These are phyloP conservation scores for Dianthus caryophyllus DNA, from an alignment of 148 eudicot genomes.

Conservation along the genomic window DNA sequence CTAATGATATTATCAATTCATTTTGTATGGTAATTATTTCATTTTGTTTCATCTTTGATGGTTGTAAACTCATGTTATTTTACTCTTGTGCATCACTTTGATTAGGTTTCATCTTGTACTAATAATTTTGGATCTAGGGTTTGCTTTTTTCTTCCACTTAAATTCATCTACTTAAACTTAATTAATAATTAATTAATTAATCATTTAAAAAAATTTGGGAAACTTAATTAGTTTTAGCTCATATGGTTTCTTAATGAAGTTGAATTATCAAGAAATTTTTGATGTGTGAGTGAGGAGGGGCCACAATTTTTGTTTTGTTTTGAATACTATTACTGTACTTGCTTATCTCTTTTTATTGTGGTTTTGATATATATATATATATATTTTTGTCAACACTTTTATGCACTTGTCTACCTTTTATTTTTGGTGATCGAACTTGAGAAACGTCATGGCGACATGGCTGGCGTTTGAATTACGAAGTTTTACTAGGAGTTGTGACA, in stretches of 20 bases:
- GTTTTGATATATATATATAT: not conserved
- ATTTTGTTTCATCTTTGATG: slow-evolving; percentile 6
- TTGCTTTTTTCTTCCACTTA: not conserved
- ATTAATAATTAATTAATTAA: not conserved
- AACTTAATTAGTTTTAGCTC: no score
- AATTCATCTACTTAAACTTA: no score
- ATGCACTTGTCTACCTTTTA: not conserved
- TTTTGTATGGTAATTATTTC: not conserved
- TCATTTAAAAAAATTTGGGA: not conserved
- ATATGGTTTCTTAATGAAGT: no score
- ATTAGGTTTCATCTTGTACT: slow-evolving; percentile 11
- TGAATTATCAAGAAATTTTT: slow-evolving; percentile 12
- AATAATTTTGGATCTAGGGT: slow-evolving; percentile 35
- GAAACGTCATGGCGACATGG: no score
- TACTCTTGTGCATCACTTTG: no score
- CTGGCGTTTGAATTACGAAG: no score
- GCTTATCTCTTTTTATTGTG: not conserved
- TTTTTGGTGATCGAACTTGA: no score
- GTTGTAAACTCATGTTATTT: not conserved
- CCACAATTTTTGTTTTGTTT: slow-evolving; percentile 8
- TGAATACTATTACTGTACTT: not conserved
- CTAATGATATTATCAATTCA: slow-evolving; percentile 20
- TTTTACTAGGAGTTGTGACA: no score
- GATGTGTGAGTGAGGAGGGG: no score
- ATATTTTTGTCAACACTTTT: no score